These are phyloP conservation scores for Pleurotus platypus DNA, from an alignment of 768 basidiomycete genomes.

Conservation along the genomic window DNA sequence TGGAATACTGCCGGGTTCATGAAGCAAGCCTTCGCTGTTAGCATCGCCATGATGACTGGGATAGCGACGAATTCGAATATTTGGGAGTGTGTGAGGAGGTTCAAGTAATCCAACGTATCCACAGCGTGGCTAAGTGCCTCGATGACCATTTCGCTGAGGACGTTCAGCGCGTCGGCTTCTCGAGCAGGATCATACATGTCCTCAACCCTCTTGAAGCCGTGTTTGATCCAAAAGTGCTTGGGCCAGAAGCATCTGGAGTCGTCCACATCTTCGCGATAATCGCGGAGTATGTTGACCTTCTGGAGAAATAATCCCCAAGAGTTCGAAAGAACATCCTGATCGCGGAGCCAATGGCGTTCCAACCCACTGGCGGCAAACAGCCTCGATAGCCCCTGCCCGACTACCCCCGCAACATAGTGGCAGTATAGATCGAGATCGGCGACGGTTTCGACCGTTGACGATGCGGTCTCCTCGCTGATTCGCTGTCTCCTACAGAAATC, in stretches of 20 bases:
- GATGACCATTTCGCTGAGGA: slow-evolving; percentile 1
- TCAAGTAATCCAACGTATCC: not conserved
- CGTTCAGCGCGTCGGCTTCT: slow-evolving; percentile 1
- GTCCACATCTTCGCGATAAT: slow-evolving; percentile 1
- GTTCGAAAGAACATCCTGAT: not conserved
- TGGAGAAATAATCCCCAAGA: slow-evolving; percentile 1
- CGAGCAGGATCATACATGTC: not conserved
- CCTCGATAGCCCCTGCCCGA: not conserved
- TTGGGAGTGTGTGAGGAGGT: not conserved
- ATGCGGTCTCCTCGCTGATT: not conserved
- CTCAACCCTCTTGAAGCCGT: not conserved
- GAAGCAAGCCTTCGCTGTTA: slow-evolving; percentile 1
- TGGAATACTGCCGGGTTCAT: slow-evolving; percentile 6
- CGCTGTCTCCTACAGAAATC: not conserved
- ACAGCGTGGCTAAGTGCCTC: slow-evolving; percentile 4
- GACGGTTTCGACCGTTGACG: not conserved
- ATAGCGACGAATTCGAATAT: slow-evolving; percentile 1
- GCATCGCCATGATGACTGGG: not conserved
- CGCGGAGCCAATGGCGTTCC: not conserved
- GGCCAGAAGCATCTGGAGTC: slow-evolving; percentile 4
- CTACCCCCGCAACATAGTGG: slow-evolving; percentile 1
- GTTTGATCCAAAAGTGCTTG: not conserved
- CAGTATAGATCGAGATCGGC: slow-evolving; percentile 1
- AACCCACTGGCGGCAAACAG: not conserved
- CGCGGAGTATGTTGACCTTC: slow-evolving; percentile 1